Percentiles rank a stretch among this genome's conserved stretches.
Evolutionary conservation across 2,329 filamentous ascomycete genomes (phyloP).

Genomic region (Ustulina deusta): DNA sequence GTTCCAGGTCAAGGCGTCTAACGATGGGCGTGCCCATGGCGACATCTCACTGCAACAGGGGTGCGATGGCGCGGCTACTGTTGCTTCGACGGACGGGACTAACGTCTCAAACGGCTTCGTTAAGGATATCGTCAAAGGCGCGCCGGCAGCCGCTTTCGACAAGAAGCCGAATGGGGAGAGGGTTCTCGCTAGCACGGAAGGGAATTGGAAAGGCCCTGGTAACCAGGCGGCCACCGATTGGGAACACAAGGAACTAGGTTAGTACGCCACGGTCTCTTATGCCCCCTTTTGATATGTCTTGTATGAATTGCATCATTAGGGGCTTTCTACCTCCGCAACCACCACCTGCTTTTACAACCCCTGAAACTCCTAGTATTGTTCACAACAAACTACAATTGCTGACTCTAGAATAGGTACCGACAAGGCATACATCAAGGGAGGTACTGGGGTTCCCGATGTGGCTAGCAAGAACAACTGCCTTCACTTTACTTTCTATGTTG

Average conservation of each 20-base stretch:
- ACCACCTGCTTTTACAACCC: too few species aligned
- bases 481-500: slow-evolving; percentile 46
- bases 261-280: slow-evolving; percentile 22
- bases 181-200: slow-evolving; percentile 52
- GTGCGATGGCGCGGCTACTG: slow-evolving; percentile 55
- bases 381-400: neutral
- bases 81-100: slow-evolving; percentile 54
- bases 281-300: neutral
- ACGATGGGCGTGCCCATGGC: slow-evolving; percentile 54
- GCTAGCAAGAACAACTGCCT: slow-evolving; percentile 52
- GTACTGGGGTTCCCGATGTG: slow-evolving; percentile 51
- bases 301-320: neutral
- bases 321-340: too few species aligned
- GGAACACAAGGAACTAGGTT: slow-evolving; percentile 49
- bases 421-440: slow-evolving; percentile 53
- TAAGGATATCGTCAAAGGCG: slow-evolving; percentile 51
- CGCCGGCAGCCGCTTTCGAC: slow-evolving; percentile 50
- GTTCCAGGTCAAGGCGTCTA: slow-evolving; percentile 54
- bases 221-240: slow-evolving; percentile 54
- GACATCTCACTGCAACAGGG: slow-evolving; percentile 55
- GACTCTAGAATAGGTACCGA: slow-evolving; percentile 16
- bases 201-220: slow-evolving; percentile 54
- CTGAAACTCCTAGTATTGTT: neutral
- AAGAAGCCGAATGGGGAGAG: slow-evolving; percentile 52
- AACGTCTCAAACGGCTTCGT: slow-evolving; percentile 50